Percentiles rank a stretch among this genome's conserved stretches.
phyloP scores from a whole-genome alignment of 2,329 filamentous ascomycete species.

The Colletotrichum orbiculare region DNA sequence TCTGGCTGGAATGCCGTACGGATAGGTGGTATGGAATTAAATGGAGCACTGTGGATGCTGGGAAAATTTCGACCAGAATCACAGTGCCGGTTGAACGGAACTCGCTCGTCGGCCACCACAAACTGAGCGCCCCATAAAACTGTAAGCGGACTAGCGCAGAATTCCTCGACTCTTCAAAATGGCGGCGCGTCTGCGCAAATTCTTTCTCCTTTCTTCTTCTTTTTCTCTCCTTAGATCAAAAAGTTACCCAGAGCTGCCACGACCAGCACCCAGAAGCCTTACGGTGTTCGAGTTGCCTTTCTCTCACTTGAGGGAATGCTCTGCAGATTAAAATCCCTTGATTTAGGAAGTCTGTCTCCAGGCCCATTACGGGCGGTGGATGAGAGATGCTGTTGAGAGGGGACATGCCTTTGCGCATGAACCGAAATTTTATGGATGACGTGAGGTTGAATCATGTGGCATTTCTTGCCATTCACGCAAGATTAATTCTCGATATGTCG shows the following conservation, averaged over 20 bases:
- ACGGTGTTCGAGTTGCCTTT: constrained; percentile 73
- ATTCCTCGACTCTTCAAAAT: constrained; percentile 9
- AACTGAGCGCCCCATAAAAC: background rate
- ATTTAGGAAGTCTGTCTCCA: constrained; percentile 71
- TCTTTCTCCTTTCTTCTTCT: constrained; percentile 50
- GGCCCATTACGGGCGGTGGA: constrained; percentile 57
- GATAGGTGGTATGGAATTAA: too few species aligned
- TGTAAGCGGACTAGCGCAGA: constrained; percentile 39
- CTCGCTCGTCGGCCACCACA: too few species aligned
- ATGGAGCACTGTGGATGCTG: constrained; percentile 15
- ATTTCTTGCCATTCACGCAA: too few species aligned
- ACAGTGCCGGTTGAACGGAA: too few species aligned
- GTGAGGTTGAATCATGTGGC: too few species aligned
- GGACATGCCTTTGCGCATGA: constrained; percentile 54
- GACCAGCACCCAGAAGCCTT: constrained; percentile 67
- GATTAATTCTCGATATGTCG: too few species aligned
- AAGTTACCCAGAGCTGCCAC: constrained; percentile 71
- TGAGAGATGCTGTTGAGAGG: constrained; percentile 71
- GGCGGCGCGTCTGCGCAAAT: constrained; percentile 41
- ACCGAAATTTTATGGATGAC: background rate
- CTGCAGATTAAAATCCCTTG: constrained; percentile 69
- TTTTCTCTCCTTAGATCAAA: constrained; percentile 68
- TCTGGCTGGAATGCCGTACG: too few species aligned
- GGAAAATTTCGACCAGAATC: background rate
- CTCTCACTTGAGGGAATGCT: constrained; percentile 59